A percentile compares a stretch with the other conserved stretches of the same genome.
These are phyloP conservation scores for Oryza australiensis DNA, from an alignment of 176 grass and related monocot genomes.

Conservation along the genomic window DNA sequence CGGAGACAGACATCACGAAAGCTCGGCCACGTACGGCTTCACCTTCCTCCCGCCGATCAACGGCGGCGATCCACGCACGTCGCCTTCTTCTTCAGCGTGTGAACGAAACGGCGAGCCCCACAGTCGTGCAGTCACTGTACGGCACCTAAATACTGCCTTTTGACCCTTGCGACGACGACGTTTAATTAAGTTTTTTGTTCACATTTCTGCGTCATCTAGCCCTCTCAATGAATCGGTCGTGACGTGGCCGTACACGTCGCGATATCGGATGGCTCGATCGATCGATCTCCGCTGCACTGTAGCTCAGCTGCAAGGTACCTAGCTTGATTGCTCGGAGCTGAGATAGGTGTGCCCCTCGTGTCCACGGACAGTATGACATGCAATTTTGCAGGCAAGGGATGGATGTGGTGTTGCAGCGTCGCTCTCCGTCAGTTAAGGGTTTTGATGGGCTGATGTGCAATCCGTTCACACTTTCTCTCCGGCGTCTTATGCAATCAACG, in stretches of 20 bases:
- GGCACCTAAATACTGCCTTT: neutral
- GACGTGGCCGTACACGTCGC: neutral
- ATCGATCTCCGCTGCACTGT: neutral
- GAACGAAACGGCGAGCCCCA: conserved; percentile 28
- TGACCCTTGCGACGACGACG: conserved; percentile 5
- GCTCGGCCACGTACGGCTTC: neutral
- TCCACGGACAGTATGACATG: neutral
- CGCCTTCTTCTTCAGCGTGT: conserved; percentile 20
- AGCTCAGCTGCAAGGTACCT: neutral
- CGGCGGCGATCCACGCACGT: conserved; percentile 10
- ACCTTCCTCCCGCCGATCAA: neutral
- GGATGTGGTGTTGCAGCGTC: conserved; percentile 17
- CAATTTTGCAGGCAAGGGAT: neutral
- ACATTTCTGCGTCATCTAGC: conserved; percentile 1
- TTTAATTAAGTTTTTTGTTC: neutral
- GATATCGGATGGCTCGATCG: neutral
- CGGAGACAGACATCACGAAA: conserved; percentile 4
- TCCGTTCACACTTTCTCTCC: conserved; percentile 13
- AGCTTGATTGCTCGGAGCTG: neutral
- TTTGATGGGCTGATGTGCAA: neutral
- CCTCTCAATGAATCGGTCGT: neutral
- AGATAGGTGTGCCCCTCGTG: neutral
- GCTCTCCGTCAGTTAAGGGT: conserved; percentile 33
- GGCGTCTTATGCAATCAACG: neutral
- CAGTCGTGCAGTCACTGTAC: neutral